These are phyloP conservation scores for Diaporthe aspalathi DNA, from an alignment of 2,329 filamentous ascomycete genomes.

Conservation along the genomic window DNA sequence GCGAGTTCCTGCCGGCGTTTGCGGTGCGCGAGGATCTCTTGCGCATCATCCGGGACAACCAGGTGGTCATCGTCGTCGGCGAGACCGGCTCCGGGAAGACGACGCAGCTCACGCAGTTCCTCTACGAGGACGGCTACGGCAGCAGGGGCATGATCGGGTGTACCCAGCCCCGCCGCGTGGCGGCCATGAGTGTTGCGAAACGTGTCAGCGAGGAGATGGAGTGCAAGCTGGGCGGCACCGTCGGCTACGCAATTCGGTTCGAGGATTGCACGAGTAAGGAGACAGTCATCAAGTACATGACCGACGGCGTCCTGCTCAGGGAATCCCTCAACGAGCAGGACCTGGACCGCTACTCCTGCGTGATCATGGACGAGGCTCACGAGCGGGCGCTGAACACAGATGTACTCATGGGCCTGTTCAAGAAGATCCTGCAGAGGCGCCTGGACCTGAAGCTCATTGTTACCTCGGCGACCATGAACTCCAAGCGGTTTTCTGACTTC, in stretches of 20 bases:
- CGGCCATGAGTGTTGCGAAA: slow-evolving; percentile 98
- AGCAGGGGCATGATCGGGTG: slow-evolving; percentile 92
- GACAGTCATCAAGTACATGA: slow-evolving; percentile 99
- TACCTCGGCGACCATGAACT: slow-evolving; percentile 98
- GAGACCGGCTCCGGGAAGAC: slow-evolving; percentile 99
- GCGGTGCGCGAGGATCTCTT: slow-evolving; percentile 94
- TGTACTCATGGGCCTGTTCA: slow-evolving; percentile 96
- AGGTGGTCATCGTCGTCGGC: slow-evolving; percentile 95
- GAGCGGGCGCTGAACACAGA: slow-evolving; percentile 97
- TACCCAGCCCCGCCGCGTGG: slow-evolving; percentile 94
- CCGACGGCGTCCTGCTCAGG: slow-evolving; percentile 91
- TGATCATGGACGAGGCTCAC: slow-evolving; percentile 99
- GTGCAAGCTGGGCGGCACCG: slow-evolving; percentile 84
- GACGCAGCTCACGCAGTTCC: slow-evolving; percentile 94
- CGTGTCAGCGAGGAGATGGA: slow-evolving; percentile 99
- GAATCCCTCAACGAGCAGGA: slow-evolving; percentile 94
- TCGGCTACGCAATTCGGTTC: slow-evolving; percentile 97
- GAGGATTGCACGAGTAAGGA: slow-evolving; percentile 98
- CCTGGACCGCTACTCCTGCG: slow-evolving; percentile 94
- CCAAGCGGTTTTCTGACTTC: slow-evolving; percentile 94
- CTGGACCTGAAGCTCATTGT: slow-evolving; percentile 96
- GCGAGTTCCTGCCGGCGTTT: slow-evolving; percentile 94
- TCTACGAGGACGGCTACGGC: slow-evolving; percentile 95
- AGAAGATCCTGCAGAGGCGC: slow-evolving; percentile 91
- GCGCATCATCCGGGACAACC: slow-evolving; percentile 93